Evolutionary conservation across 148 eudicot genomes (phyloP).

Genomic region (Rheum nobile): DNA sequence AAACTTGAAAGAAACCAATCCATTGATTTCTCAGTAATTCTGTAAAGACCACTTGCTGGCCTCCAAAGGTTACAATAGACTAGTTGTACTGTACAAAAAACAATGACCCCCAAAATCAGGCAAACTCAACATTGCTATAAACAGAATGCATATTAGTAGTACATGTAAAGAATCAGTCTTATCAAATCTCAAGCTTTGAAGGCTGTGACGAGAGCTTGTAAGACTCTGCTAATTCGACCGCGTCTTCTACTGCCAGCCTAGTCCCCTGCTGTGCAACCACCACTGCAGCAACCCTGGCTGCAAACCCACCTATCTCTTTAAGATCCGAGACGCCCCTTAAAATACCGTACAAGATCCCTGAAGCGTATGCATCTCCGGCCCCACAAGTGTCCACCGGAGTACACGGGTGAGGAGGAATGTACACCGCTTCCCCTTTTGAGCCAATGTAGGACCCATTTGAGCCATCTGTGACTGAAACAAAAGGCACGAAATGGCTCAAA

Average conservation of each 20-base stretch:
- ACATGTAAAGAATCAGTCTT: background rate
- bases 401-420: conserved; percentile 84
- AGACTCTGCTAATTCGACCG: conserved; percentile 58
- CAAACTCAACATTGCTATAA: background rate
- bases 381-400: conserved; percentile 89
- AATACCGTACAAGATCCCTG: conserved; percentile 69
- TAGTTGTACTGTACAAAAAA: conserved; percentile 2
- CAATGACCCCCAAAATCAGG: background rate
- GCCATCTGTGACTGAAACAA: conserved; percentile 92
- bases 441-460: conserved; percentile 84
- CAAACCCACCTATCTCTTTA: conserved; percentile 65
- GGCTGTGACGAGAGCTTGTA: background rate
- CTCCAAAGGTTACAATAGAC: background rate
- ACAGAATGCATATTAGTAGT: background rate
- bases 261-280: conserved; percentile 98
- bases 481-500: conserved; percentile 86
- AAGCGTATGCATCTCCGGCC: conserved; percentile 95
- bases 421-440: conserved; percentile 77
- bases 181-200: conserved; percentile 5
- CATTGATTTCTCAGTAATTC: background rate
- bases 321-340: conserved; percentile 65
- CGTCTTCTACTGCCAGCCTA: conserved; percentile 75
- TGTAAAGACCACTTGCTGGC: background rate
- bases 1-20: no score
- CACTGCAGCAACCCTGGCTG: conserved; percentile 77